Evolutionary conservation across 805 yeast species (phyloP), one percentile per base, ranked within the genome.

Genomic region (Metschnikowia koreensis): DNA sequence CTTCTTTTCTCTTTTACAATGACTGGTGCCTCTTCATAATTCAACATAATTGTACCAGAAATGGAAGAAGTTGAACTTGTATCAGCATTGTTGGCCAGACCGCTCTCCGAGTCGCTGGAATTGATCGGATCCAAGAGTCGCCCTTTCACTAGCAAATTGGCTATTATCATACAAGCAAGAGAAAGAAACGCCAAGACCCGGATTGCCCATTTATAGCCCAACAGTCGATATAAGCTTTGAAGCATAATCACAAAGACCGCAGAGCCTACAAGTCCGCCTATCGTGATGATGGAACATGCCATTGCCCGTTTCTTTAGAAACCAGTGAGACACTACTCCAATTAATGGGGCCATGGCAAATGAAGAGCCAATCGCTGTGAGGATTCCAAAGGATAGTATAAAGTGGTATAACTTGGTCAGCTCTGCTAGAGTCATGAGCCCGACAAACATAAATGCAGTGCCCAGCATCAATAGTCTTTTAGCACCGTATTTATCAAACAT

Each of bases 161-260:
- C 29, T 12, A 55, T 44, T 17, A 50, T 10, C 58, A 60, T 56
- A 48, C 80, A 73, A 7, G 61, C 70, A 5, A 75, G 57, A 53
- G 79, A 77, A 10, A 80, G 61, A 55, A 81, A 74, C 0, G 80
- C 81, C 44, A 80, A 64, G 13, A 74, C 67, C 46, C 86, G 69
- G 41, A 79, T 69, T 3, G 81, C 76, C 85, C 86, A 81, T 10
- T 68, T 70, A 58, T 78, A 81, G 1, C 86, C 86, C 26, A 79
- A 70, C 12, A 64, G 59, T 1, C 61, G 62, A 56, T 81, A 83
- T 29, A 83, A 63, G 33, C 71, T 68, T 54, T 81, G 74, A 55
- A 83, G 70, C 66, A 81, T 73, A 46, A 81, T 65, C 3, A 87
- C 84, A 66, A 83, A 77, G 8, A 10, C 76, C 58, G 50, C 81